phyloP scores from a whole-genome alignment of 2,329 filamentous ascomycete species.

The Xylariaceae sp. region DNA sequence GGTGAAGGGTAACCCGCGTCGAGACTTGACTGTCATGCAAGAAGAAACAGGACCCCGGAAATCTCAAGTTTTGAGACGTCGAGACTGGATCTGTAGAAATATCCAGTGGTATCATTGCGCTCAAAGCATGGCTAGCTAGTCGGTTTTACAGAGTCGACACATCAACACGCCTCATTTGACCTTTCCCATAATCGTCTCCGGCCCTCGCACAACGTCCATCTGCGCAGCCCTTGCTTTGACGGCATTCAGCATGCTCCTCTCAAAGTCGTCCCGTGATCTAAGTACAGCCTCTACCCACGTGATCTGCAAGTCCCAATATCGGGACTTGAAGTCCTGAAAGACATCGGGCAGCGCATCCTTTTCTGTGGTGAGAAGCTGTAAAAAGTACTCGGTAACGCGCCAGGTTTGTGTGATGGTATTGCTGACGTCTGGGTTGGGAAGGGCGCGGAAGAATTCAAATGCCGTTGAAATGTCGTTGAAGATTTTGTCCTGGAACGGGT shows the following conservation, averaged over 20 bases:
- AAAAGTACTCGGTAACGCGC: constrained; percentile 83
- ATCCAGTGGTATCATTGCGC: constrained; percentile 17
- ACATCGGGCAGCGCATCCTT: constrained; percentile 69
- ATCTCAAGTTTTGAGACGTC: too few relatives aligned
- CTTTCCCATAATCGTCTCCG: constrained; percentile 93
- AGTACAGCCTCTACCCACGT: constrained; percentile 94
- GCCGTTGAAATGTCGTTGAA: constrained; percentile 88
- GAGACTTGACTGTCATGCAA: too few relatives aligned
- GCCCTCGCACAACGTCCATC: constrained; percentile 73
- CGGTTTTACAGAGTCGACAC: constrained; percentile 13
- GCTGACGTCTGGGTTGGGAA: constrained; percentile 67
- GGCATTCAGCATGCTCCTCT: constrained; percentile 80
- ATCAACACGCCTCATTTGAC: constrained; percentile 59
- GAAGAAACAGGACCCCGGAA: too few relatives aligned
- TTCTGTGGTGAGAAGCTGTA: constrained; percentile 75
- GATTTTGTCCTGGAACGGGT: constrained; percentile 90
- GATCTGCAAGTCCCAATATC: constrained; percentile 92
- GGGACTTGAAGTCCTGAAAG: constrained; percentile 78
- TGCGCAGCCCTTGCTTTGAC: constrained; percentile 88
- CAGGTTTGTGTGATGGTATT: constrained; percentile 83
- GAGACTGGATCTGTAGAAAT: too few relatives aligned
- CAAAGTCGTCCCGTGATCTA: constrained; percentile 86
- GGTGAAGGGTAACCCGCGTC: too few relatives aligned
- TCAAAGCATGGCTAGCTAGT: constrained; percentile 7
- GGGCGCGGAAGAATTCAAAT: constrained; percentile 80